Base-by-base conservation (phyloP, 805 yeast genomes). In the Groenewaldozyma salmanticensis region DNA sequence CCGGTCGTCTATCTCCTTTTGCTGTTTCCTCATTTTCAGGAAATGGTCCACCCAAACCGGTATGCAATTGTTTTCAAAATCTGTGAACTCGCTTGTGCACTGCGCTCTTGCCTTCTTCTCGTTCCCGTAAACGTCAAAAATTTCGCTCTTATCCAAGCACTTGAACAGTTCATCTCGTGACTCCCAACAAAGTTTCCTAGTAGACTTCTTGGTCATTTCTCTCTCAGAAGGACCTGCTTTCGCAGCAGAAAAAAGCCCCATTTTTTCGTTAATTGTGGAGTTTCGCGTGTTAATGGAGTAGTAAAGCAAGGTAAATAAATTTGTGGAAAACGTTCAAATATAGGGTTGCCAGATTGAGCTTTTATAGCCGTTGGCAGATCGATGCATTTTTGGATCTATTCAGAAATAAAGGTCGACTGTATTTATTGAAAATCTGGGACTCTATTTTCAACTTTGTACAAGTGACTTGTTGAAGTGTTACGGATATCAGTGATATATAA, bases 111-210 rank as follows among this genome's bases (percentile, higher is more conserved):
- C 75, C 22, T 61, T 60, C 4, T 57, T 55, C 34, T 67, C 65
- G 37, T 54, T 53, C 37, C 51, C 53, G 40, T 79, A 62, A 16
- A 94, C 82, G 58, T 83, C 82, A 5, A 73, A 75, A 40, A 90
- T 78, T 15, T 72, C 64, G 52, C 81, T 71, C 37, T 63, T 67
- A 50, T 81, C 84, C 37, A 90, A 67, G 59, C 98, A 90, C 5
- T 62, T 70, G 53, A 85, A 85, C 57, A 73, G 87, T 32, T 53
- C 52, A 54, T 90, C 98, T 45, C 98, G 73, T 5, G 90, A 69
- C 38, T 79, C 90, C 97, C 97, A 92, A 65, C 98, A 90, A 45
- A 68, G 66, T 55, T 75, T 71, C 49, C 97, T 74, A 50, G 78
- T 75, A 21, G 74, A 63, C 53, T 88, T 76, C 55, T 75, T 75